Evolutionary conservation across 345 rosid genomes (phyloP).

Genomic region (Arabidopsis suecica): DNA sequence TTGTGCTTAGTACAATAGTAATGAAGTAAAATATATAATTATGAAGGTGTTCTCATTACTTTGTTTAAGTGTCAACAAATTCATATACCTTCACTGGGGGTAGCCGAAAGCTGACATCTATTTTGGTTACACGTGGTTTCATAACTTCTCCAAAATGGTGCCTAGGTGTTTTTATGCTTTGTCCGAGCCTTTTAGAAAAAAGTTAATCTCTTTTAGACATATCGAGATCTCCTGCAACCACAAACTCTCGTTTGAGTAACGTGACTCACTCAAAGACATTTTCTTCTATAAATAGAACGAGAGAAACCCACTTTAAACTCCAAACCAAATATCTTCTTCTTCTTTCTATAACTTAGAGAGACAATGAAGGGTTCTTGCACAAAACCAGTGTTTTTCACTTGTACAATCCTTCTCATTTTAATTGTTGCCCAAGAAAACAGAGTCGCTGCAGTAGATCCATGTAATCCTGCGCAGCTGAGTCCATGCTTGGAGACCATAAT

Average conservation of each 20-base stretch:
- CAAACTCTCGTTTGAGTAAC: conserved; percentile 16
- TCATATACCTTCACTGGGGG: conserved; percentile 26
- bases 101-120: conserved; percentile 39
- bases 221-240: conserved; percentile 32
- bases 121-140: conserved; percentile 41
- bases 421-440: conserved; percentile 51
- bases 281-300: conserved; percentile 28
- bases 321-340: conserved; percentile 17
- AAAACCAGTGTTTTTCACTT: conserved; percentile 45
- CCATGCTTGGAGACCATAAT: conserved; percentile 69
- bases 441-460: conserved; percentile 55
- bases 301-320: conserved; percentile 29
- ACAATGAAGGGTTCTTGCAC: conserved; percentile 58
- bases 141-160: conserved; percentile 31
- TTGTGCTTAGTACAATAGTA: conserved; percentile 1
- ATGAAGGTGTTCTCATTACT: not conserved
- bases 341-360: not conserved
- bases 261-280: conserved; percentile 21
- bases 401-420: conserved; percentile 47
- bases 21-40: conserved; percentile 3
- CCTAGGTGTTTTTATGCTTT: conserved; percentile 29
- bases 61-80: conserved; percentile 25
- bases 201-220: conserved; percentile 21
- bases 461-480: conserved; percentile 68
- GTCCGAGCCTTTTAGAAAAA: conserved; percentile 4